Conservation (phyloP, 2,329 filamentous ascomycete genomes). For the Blastomyces silverae region DNA sequence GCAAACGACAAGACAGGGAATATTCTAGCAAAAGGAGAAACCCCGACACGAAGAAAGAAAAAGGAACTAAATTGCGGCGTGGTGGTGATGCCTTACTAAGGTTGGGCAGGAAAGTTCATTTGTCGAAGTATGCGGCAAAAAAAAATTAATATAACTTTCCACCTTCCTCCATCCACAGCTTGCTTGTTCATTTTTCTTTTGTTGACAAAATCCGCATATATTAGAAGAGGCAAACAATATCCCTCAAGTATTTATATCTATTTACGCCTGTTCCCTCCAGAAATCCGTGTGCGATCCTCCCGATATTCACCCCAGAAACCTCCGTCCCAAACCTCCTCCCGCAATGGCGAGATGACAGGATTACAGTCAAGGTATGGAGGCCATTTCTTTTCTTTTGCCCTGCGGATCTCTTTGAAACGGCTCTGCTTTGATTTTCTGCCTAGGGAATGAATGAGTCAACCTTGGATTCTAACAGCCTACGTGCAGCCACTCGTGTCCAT, state of each 20-base stretch:
- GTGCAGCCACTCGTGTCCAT: background rate
- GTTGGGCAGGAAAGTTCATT: constrained; percentile 8
- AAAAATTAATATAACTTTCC: background rate
- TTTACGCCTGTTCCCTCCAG: background rate
- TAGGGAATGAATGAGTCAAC: background rate
- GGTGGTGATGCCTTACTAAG: constrained; percentile 7
- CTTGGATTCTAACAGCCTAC: background rate
- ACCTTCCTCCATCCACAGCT: background rate
- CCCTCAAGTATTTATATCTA: background rate
- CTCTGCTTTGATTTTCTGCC: constrained; percentile 2
- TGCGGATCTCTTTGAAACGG: background rate
- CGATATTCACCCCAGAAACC: background rate
- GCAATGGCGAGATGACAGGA: constrained; percentile 1
- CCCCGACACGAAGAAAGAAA: background rate
- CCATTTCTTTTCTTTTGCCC: background rate
- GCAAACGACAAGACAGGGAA: background rate
- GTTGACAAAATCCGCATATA: background rate
- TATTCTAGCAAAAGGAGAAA: background rate
- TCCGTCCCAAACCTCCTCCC: background rate
- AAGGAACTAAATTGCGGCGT: background rate
- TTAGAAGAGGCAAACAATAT: background rate
- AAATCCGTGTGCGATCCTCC: background rate
- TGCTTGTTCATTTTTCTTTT: background rate
- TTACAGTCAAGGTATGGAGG: background rate
- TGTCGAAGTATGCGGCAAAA: background rate